These are phyloP conservation scores for Cryptosporidium ryanae DNA, from an alignment of 169 alveolate species.

Conservation along the genomic window DNA sequence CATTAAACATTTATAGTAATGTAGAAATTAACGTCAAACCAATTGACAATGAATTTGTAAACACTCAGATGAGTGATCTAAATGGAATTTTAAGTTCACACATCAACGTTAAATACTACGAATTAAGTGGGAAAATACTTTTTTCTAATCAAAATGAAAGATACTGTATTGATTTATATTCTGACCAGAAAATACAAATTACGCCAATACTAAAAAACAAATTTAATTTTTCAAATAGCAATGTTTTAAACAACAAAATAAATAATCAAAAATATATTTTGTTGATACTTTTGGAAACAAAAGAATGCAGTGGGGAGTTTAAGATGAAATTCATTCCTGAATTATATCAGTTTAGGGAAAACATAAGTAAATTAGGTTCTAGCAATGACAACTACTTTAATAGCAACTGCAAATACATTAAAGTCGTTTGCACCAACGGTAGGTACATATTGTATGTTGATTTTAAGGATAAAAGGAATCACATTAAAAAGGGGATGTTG, in stretches of 20 bases:
- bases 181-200: slow-evolving; percentile 2
- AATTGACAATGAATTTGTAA: slow-evolving; percentile 5
- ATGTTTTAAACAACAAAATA: not conserved
- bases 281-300: slow-evolving; percentile 27
- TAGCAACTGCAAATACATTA: slow-evolving; percentile 43
- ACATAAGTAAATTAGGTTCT: slow-evolving; percentile 3
- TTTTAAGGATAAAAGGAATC: slow-evolving; percentile 8
- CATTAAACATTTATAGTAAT: slow-evolving; percentile 45
- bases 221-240: not conserved
- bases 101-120: not conserved
- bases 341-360: slow-evolving; percentile 13
- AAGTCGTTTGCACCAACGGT: slow-evolving; percentile 14
- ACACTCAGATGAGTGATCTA: not conserved
- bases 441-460: slow-evolving; percentile 16
- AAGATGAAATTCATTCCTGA: slow-evolving; percentile 34
- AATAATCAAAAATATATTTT: slow-evolving; percentile 1
- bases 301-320: slow-evolving; percentile 8
- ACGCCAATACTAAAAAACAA: slow-evolving; percentile 1
- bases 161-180: slow-evolving; percentile 1
- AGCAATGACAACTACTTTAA: slow-evolving; percentile 32
- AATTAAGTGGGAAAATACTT: slow-evolving; percentile 38
- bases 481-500: slow-evolving; percentile 6
- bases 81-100: too few species aligned
- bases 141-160: slow-evolving; percentile 24
- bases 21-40: slow-evolving; percentile 12